Evolutionary conservation across 2,329 filamentous ascomycete species (phyloP).

Genomic region (Macroventuria anomochaeta): DNA sequence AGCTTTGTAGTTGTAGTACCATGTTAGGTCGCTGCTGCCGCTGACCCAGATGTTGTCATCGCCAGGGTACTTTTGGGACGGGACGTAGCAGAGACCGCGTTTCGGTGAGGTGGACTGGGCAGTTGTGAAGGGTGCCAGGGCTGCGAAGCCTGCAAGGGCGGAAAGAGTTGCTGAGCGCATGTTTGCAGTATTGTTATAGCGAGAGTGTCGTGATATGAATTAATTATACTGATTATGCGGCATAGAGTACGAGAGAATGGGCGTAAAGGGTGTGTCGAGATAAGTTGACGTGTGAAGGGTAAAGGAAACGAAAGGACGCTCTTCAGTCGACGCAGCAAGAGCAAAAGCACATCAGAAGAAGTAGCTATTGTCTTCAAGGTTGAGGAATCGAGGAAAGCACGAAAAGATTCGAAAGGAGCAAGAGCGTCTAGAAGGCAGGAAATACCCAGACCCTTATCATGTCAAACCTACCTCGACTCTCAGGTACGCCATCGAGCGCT

Average conservation of each 20-base stretch:
- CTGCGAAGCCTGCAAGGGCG: conserved; percentile 9
- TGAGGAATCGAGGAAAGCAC: too few species aligned
- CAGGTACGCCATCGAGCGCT: conserved; percentile 18
- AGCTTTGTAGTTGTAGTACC: conserved; percentile 83
- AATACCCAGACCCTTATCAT: conserved; percentile 14
- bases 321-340: conserved; percentile 12
- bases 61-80: conserved; percentile 59
- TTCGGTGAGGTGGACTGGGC: conserved; percentile 59
- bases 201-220: too few species aligned
- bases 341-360: too few species aligned
- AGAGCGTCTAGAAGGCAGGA: neutral
- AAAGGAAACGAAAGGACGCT: conserved; percentile 15
- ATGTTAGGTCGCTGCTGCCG: conserved; percentile 66
- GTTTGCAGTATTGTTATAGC: neutral
- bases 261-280: neutral
- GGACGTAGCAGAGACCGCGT: conserved; percentile 75
- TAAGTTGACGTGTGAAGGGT: neutral
- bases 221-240: neutral
- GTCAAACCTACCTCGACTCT: neutral
- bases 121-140: conserved; percentile 10
- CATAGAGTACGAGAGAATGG: neutral
- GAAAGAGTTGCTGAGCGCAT: conserved; percentile 13
- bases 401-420: neutral
- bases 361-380: too few species aligned
- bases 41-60: conserved; percentile 73